Evolutionary conservation across 352 stramenopile genomes (phyloP), one percentile per base, ranked within the genome.

Genomic region (Pythium myriotylum): DNA sequence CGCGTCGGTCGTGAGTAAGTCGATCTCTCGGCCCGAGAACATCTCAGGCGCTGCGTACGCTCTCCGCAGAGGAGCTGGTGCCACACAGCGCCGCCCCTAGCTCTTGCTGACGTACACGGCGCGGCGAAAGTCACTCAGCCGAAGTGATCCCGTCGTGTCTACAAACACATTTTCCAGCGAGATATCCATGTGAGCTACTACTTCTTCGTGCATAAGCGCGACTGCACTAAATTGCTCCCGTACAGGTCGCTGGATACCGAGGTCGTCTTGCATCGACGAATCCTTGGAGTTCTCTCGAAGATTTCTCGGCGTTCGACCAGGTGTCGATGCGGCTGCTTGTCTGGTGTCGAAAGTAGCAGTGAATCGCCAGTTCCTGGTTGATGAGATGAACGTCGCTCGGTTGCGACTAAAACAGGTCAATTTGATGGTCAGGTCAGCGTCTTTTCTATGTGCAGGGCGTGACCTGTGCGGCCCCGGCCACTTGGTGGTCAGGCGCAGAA

Each of bases 1-100:
- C n/a, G 66, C 61, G 16, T 76, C 68, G 13, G 60, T 46, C 59
- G 67, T 73, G 14, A 63, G 8, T 9, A 69, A 41, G 48, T 73
- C 64, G n/a, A 70, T 48, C 35, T 66, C 50, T 27, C 50, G 51
- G 16, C 55, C 66, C 7, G 54, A 32, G 17, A 58, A 57, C 2
- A 70, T 40, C 40, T 73, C 66, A 12, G 66, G 66, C 3, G 61
- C 61, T 6, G 37, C 58, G 24, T 70, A 73, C 20, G 33, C 50
- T 13, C 20, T 33, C 7, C 55, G 42, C 39, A 48, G 37, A 2
- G 63, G 63, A 12, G 48, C 8, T 20, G 54, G 49, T 4, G 55
- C 39, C 6, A 59, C 23, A 1, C 27, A 32, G 1, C 32, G 40
- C 2, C 23, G 40, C 22, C 33, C 47, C 2, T 29, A 24, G 13